These are phyloP conservation scores for Pestalotiopsis sp. DNA, from an alignment of 2,329 filamentous ascomycete genomes.

Conservation along the genomic window DNA sequence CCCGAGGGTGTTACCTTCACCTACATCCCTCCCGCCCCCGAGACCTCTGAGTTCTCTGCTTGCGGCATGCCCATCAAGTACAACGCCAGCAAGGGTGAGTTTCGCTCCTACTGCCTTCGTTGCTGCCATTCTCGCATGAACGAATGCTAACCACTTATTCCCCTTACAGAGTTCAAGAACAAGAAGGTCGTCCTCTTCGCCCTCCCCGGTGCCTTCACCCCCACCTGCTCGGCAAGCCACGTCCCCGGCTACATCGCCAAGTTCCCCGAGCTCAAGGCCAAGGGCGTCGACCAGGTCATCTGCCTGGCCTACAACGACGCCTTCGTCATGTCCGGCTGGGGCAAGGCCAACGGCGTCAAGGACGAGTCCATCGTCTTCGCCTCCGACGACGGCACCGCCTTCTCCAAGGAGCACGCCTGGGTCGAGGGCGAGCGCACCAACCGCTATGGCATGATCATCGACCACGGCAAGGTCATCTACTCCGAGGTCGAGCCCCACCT, in stretches of 20 bases:
- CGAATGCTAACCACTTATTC: not conserved
- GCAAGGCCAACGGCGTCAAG: slow-evolving; percentile 78
- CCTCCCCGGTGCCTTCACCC: slow-evolving; percentile 75
- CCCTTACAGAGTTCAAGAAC: slow-evolving; percentile 47
- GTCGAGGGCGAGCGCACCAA: slow-evolving; percentile 66
- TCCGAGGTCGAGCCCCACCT: slow-evolving; percentile 65
- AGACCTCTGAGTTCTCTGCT: slow-evolving; percentile 68
- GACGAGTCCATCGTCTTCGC: slow-evolving; percentile 73
- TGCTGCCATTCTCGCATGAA: too few species aligned
- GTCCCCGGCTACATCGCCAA: slow-evolving; percentile 78
- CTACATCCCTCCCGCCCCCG: slow-evolving; percentile 77
- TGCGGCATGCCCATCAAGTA: slow-evolving; percentile 81
- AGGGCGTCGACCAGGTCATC: slow-evolving; percentile 80
- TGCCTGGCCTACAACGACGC: slow-evolving; percentile 82
- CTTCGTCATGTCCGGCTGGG: slow-evolving; percentile 85
- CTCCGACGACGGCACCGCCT: slow-evolving; percentile 66
- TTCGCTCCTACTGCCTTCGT: not conserved
- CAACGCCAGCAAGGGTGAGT: slow-evolving; percentile 73
- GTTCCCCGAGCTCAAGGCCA: slow-evolving; percentile 68
- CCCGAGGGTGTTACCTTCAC: slow-evolving; percentile 80
- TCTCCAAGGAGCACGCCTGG: slow-evolving; percentile 77
- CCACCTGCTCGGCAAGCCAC: slow-evolving; percentile 79
- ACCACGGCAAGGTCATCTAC: slow-evolving; percentile 80
- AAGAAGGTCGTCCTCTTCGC: slow-evolving; percentile 58
- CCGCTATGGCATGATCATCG: slow-evolving; percentile 77